These are phyloP conservation scores for Byssothecium circinans DNA, from an alignment of 2,329 filamentous ascomycete genomes.

Conservation along the genomic window DNA sequence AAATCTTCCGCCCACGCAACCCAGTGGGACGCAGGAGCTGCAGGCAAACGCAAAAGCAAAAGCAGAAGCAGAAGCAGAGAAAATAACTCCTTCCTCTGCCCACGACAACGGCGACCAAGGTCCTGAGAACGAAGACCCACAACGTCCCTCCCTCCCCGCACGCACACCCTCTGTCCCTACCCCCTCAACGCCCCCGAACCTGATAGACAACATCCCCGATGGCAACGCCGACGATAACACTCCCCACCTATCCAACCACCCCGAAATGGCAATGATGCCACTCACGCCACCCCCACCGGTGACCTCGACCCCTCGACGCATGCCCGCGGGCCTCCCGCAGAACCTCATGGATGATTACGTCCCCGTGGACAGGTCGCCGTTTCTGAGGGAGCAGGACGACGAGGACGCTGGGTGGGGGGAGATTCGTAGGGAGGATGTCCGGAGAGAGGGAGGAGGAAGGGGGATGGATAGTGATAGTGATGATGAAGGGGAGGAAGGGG, in stretches of 20 bases:
- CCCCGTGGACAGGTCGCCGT: conserved; percentile 26
- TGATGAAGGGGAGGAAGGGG: conserved; percentile 9
- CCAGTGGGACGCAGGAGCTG: too few species aligned
- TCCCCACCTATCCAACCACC: conserved; percentile 12
- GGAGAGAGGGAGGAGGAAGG: conserved; percentile 9
- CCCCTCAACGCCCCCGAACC: not conserved
- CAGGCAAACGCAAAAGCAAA: not conserved
- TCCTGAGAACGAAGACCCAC: not conserved
- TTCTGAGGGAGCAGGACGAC: conserved; percentile 22
- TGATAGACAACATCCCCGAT: conserved; percentile 11
- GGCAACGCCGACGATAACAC: conserved; percentile 6
- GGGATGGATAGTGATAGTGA: conserved; percentile 21
- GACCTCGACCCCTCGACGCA: conserved; percentile 3
- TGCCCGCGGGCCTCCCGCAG: conserved; percentile 22
- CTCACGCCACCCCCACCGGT: conserved; percentile 30
- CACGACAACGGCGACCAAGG: not conserved
- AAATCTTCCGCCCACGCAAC: conserved; percentile 30
- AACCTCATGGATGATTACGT: conserved; percentile 42
- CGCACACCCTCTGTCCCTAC: not conserved
- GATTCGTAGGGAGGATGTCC: conserved; percentile 26
- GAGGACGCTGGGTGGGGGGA: conserved; percentile 41
- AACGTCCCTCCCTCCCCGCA: not conserved
- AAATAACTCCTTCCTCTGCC: too few species aligned
- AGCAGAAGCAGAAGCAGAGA: conserved; percentile 1
- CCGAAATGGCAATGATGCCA: conserved; percentile 40